A percentile compares a stretch with the other conserved stretches of the same genome.
These are phyloP conservation scores for Ambrosia trifida DNA, from an alignment of 129 eudicot genomes.

Conservation along the genomic window DNA sequence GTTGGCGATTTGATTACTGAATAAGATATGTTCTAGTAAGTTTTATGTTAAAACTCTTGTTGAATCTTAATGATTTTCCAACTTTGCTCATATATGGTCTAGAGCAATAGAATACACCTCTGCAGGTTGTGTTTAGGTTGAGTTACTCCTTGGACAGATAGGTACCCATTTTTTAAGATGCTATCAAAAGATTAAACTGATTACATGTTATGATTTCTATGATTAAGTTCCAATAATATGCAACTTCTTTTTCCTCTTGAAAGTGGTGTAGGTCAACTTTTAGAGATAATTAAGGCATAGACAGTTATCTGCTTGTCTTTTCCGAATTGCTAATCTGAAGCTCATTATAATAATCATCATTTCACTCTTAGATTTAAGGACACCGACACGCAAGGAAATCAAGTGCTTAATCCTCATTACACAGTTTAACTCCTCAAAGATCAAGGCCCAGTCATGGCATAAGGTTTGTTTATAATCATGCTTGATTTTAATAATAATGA, in stretches of 20 bases:
- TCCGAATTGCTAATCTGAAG: neutral
- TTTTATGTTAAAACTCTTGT: too few species aligned
- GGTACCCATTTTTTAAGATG: too few species aligned
- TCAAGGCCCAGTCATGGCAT: constrained; percentile 99
- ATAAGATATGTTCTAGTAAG: too few species aligned
- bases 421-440: constrained; percentile 91
- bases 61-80: too few species aligned
- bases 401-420: constrained; percentile 98
- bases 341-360: neutral
- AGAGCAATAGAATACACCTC: too few species aligned
- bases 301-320: neutral
- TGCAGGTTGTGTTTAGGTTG: too few species aligned
- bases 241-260: constrained; percentile 96
- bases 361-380: constrained; percentile 58
- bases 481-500: neutral
- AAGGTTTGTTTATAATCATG: constrained; percentile 51
- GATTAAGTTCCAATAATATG: too few species aligned
- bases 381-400: constrained; percentile 96
- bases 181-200: too few species aligned
- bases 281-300: constrained; percentile 86
- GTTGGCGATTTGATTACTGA: too few species aligned
- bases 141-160: too few species aligned
- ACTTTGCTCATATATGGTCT: too few species aligned
- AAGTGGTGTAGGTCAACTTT: constrained; percentile 96
- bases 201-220: too few species aligned